Evolutionary conservation across 2,329 filamentous ascomycete species (phyloP), one percentile per base, ranked within the genome.

Genomic region (Raffaelea albimanens): DNA sequence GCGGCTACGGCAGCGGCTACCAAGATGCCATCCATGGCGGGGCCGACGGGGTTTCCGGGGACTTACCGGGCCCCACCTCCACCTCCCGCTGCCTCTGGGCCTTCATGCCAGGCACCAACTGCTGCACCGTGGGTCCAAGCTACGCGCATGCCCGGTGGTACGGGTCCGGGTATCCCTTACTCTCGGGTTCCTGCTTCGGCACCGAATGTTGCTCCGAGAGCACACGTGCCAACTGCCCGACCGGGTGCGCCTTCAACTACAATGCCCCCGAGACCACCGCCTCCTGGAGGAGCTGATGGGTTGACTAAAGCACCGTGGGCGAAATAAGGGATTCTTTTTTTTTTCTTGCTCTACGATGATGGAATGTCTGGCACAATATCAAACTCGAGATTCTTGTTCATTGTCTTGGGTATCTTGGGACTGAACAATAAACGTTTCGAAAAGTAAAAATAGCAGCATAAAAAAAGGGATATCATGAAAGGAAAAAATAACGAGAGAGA

Each of bases 241-340:
- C 39, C 44, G 23, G 38, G 18, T 7, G 25, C 11, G 20, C 16
- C 45, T 4, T 19, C 29, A 21, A 22, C 11, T 4, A 18, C 29
- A 21, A 22, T 5, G n/a, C 51, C 54, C 25, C 44, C 48, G 2
- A 20, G 33, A 33, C 53, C 53, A 5, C 34, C 34, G 18, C 7
- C 8, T 16, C 7, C 13, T 38, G 34, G 7, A 38, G 7, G 5
- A 19, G 5, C 34, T 5, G 34, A 38, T 38, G 60, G 63, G 1
- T 52, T 69, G 22, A 73, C 70, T 5, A 71, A 67, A 53, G 70
- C 70, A 14, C 71, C 70, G 1, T 74, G 70, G 70, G 67, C 69
- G 1, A 68, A 63, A 23, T 23, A 9, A 43, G 5, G 8, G 3
- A 7, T n/a, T 16, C 4, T 22, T 11, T 20, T 10, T 29, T 34